A percentile compares a stretch with the other conserved stretches of the same genome.
Evolutionary conservation across 108 stramenopile species (phyloP).

Genomic region (Cyclostephanos tholiformis): DNA sequence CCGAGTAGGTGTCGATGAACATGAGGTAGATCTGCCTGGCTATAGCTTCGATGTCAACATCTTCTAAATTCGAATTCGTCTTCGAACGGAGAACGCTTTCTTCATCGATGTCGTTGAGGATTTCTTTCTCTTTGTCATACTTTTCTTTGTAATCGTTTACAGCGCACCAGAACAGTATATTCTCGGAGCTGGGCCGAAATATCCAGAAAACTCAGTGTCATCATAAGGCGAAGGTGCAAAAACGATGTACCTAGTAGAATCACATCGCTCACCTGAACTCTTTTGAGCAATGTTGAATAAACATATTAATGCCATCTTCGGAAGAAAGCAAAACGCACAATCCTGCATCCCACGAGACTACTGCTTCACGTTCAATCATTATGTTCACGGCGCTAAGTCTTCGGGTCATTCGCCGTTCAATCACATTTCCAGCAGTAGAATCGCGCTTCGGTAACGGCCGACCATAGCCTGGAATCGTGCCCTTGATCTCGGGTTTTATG

Average conservation of each 20-base stretch:
- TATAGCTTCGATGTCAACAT: conserved; percentile 11
- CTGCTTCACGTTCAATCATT: conserved; percentile 16
- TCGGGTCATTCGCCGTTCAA: background rate
- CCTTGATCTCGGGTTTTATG: conserved; percentile 23
- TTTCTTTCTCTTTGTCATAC: conserved; percentile 23
- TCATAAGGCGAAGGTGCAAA: background rate
- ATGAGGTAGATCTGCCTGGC: conserved; percentile 33
- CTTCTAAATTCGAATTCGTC: background rate
- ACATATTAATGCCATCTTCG: conserved; percentile 41
- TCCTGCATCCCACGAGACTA: conserved; percentile 50
- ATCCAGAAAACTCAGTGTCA: background rate
- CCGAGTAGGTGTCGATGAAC: conserved; percentile 34
- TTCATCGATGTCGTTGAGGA: background rate
- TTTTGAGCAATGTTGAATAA: conserved; percentile 47
- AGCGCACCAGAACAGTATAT: conserved; percentile 52
- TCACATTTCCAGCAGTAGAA: conserved; percentile 1
- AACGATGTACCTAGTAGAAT: background rate
- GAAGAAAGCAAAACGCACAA: conserved; percentile 48
- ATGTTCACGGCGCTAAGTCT: background rate
- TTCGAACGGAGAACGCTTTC: background rate
- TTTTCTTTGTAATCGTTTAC: conserved; percentile 50
- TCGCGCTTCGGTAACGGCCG: conserved; percentile 25
- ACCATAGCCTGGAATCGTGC: conserved; percentile 43
- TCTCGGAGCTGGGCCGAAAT: conserved; percentile 19
- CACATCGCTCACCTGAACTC: conserved; percentile 44